Conservation (phyloP, 129 eudicot species). For the Helianthus tuberosus region DNA sequence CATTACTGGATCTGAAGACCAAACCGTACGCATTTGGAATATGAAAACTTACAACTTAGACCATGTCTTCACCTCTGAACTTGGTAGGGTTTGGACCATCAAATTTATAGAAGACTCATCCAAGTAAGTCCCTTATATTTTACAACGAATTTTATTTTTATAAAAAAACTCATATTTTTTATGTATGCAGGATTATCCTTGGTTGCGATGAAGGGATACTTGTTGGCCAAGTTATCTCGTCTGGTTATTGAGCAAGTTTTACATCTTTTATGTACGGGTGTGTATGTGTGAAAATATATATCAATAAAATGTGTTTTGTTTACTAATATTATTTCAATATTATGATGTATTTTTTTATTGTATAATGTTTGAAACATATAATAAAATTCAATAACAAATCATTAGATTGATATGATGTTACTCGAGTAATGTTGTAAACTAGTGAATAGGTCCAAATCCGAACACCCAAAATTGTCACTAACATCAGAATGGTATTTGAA, state of each 20-base stretch:
- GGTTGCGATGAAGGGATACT: constrained; percentile 69
- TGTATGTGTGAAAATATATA: not conserved
- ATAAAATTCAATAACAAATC: not conserved
- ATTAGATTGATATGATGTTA: not conserved
- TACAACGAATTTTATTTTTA: too few species aligned
- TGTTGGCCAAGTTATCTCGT: constrained; percentile 40
- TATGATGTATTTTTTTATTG: not conserved
- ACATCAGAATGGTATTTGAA: too few species aligned
- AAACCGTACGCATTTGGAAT: constrained; percentile 61
- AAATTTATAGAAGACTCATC: constrained; percentile 48
- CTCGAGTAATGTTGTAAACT: not conserved
- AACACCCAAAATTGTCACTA: too few species aligned
- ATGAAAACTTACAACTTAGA: constrained; percentile 46
- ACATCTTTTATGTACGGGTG: not conserved
- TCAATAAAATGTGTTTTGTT: constrained; percentile 6
- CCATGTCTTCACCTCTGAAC: constrained; percentile 40
- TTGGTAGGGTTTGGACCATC: constrained; percentile 67
- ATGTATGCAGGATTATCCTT: constrained; percentile 49
- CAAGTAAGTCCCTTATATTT: constrained; percentile 36
- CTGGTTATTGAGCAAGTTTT: not conserved
- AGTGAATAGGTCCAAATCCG: too few species aligned
- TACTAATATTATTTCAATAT: not conserved
- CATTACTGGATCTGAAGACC: constrained; percentile 72
- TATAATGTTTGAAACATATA: not conserved
- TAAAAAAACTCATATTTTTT: not conserved